Base-by-base conservation (phyloP, 2,329 filamentous ascomycete genomes). In the Aspergillus spinulosporus region DNA sequence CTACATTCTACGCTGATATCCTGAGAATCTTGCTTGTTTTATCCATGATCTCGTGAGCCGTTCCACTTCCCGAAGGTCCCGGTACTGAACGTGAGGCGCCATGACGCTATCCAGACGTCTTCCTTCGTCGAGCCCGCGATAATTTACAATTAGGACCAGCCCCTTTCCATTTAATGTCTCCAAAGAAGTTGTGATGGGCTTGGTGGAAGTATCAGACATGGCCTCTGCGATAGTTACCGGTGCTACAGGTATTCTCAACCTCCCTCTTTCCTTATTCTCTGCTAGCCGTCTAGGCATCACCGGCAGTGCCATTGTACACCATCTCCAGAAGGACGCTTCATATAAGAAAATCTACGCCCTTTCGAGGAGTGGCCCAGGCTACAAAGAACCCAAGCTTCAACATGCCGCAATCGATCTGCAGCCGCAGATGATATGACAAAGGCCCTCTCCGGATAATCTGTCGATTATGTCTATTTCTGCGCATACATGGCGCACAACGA, bases 391-490 rank as follows among this genome's bases (percentile, higher is more conserved):
- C 0, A 74, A 73, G 40, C 66, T 78, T 43, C 64, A 73, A 9
- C 74, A 78, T 61, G 67, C 68, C 34, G 64, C 68, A 29, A 63
- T 78, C 9, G 74, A 78, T 56, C 70, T 78, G 2, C 68, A 68
- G 34, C 66, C 3, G 62, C 71, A 4, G 59, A 72, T 1, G 64
- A 70, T 0, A 76, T 78, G 70, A 73, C 74, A 9, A 66, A 68
- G 7, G 62, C 69, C n/a, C 65, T 78, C 3, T 42, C 68, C 5
- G 68, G 66, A 15, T 60, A 77, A 1, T 60, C 68, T 4, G 74
- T 62, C 3, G 75, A 77, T 36, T 74, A 76, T 47, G 64, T 79
- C 56, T 78, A 72, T 63, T 78, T 78, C 65, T 70, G 71, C 45
- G 77, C 75, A 3, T 79, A 79, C 56, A 66, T 79, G 1, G 66